Evolutionary conservation across 768 basidiomycete genomes (phyloP).

Genomic region (Kwoniella shandongensis): DNA sequence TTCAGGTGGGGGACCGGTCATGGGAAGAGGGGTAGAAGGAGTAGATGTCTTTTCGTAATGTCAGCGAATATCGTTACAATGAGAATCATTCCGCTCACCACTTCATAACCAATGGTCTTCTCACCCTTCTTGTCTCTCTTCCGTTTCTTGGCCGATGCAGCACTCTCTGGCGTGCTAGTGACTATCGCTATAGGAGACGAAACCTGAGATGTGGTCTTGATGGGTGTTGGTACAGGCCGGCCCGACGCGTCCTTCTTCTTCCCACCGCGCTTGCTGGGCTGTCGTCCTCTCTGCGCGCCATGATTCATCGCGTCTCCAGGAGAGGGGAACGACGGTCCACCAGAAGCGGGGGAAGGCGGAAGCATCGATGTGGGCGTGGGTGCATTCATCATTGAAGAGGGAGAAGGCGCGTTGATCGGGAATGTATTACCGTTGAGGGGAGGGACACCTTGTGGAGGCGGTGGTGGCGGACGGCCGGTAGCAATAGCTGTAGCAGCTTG

Average conservation of each 20-base stretch:
- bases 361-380: constrained; percentile 9
- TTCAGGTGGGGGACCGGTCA: not conserved
- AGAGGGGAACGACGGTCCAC: constrained; percentile 4
- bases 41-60: constrained; percentile 4
- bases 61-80: not conserved
- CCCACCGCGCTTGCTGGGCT: constrained; percentile 1
- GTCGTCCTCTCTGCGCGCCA: not conserved
- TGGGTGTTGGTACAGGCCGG: not conserved
- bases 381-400: not conserved
- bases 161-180: not conserved
- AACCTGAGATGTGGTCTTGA: not conserved
- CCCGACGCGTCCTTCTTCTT: not conserved
- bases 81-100: not conserved
- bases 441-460: constrained; percentile 1
- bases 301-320: not conserved
- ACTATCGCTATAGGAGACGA: not conserved
- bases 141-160: constrained; percentile 26
- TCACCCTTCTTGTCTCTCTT: constrained; percentile 25
- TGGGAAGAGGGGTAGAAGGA: constrained; percentile 5
- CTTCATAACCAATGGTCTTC: constrained; percentile 6
- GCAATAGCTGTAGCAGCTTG: constrained; percentile 11
- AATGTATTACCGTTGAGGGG: constrained; percentile 3
- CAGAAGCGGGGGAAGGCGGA: constrained; percentile 10
- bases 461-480: constrained; percentile 15
- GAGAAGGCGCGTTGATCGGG: constrained; percentile 1